A percentile compares a stretch with the other conserved stretches of the same genome.
Conservation (phyloP, 2,329 filamentous ascomycete genomes). For the Fusarium buharicum region DNA sequence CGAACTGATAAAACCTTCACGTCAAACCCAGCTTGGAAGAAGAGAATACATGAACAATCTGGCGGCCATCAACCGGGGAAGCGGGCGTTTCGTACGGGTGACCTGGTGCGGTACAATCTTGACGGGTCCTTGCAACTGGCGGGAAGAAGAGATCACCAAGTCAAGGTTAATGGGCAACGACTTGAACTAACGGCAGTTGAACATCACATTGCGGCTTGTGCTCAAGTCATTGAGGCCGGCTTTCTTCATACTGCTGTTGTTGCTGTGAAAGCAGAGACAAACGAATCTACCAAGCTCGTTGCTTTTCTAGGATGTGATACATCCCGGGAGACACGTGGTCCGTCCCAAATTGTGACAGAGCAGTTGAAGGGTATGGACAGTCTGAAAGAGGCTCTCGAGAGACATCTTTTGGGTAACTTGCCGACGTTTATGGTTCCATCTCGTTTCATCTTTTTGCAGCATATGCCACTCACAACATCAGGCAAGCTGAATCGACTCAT, state of each 20-base stretch:
- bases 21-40: background rate
- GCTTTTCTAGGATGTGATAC: background rate
- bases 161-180: conserved; percentile 8
- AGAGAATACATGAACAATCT: background rate
- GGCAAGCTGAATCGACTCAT: conserved; percentile 5
- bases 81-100: background rate
- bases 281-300: background rate
- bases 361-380: background rate
- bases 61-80: background rate
- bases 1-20: background rate
- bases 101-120: conserved; percentile 7
- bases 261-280: background rate
- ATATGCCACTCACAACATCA: conserved; percentile 7
- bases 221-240: background rate
- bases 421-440: conserved; percentile 2
- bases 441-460: background rate
- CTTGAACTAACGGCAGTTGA: conserved; percentile 4
- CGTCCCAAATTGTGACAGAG: background rate
- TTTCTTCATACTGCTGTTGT: background rate
- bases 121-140: conserved; percentile 2
- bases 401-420: background rate
- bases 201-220: background rate
- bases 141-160: conserved; percentile 8
- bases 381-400: background rate
- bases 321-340: background rate